These are phyloP conservation scores for Geotrichum fermentans DNA, from an alignment of 1,139 yeast species.

Conservation along the genomic window DNA sequence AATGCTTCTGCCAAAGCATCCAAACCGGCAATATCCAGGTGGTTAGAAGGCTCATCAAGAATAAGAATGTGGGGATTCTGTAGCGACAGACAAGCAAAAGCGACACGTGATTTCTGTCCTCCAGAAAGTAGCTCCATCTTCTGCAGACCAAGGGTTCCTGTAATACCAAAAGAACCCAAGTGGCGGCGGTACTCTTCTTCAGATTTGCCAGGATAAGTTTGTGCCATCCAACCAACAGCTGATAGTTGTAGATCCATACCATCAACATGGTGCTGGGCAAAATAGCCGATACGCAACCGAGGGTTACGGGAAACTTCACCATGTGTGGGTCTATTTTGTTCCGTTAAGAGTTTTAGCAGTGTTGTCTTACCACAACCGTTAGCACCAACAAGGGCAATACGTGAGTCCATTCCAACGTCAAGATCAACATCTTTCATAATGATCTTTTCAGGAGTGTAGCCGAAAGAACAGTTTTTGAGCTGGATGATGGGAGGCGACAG, in stretches of 20 bases:
- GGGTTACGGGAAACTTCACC: conserved; percentile 81
- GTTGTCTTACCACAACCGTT: conserved; percentile 99
- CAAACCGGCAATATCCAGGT: conserved; percentile 95
- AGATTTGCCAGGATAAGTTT: conserved; percentile 82
- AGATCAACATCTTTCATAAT: conserved; percentile 71
- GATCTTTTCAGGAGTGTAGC: conserved; percentile 63
- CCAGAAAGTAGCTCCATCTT: conserved; percentile 88
- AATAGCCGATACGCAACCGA: conserved; percentile 87
- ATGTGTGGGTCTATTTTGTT: conserved; percentile 59
- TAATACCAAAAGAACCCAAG: conserved; percentile 93
- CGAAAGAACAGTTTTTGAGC: conserved; percentile 79
- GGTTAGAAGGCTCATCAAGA: conserved; percentile 97
- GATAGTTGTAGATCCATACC: conserved; percentile 87
- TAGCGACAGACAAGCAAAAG: conserved; percentile 91
- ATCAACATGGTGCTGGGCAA: conserved; percentile 99
- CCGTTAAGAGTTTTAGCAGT: conserved; percentile 77
- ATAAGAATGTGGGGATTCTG: conserved; percentile 88
- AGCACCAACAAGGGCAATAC: conserved; percentile 96
- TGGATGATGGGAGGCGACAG: conserved; percentile 92
- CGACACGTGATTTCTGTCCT: conserved; percentile 97
- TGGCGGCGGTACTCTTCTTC: conserved; percentile 98
- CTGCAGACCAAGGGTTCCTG: conserved; percentile 89
- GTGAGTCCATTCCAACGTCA: conserved; percentile 87
- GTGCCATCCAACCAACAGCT: conserved; percentile 93
- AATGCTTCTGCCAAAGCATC: conserved; percentile 92